Evolutionary conservation across 2,329 filamentous ascomycete genomes (phyloP), one percentile per base, ranked within the genome.

Genomic region (Ophiostoma populinum): DNA sequence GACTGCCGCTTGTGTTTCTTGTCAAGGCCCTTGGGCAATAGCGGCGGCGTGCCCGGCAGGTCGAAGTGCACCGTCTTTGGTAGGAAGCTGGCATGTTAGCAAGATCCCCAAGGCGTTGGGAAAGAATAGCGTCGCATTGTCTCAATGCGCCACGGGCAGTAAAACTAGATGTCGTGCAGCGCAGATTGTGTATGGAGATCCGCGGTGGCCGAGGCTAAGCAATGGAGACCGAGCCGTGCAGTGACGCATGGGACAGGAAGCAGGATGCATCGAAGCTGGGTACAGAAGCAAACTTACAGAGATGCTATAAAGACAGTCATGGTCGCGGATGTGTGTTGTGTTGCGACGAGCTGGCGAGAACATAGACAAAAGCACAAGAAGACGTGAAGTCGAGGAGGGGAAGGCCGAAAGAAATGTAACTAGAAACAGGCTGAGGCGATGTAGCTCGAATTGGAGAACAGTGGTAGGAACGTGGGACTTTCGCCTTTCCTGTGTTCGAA

Each of bases 61-160:
- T 76, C 75, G 55, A 95, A 95, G 55, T 92, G 76, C 49, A 93
- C 66, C 26, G 87, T 95, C 54, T 92, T 86, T 22, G 87, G 87
- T 24, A 94, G 70, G 52, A 93, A 93, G 38, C 86, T 93, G 51
- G n/a, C 22, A 18, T 15, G 13, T 30, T 11, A 24, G 33, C n/a
- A 12, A 11, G 7, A 12, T 9, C n/a, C n/a, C n/a, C n/a, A n/a
- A n/a, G n/a, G n/a, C n/a, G n/a, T n/a, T n/a, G n/a, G n/a, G n/a
- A n/a, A n/a, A n/a, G n/a, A n/a, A n/a, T n/a, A n/a, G n/a, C n/a
- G n/a, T n/a, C n/a, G n/a, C n/a, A n/a, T n/a, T n/a, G n/a, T n/a
- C n/a, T n/a, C n/a, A n/a, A n/a, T n/a, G n/a, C n/a, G n/a, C n/a
- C n/a, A n/a, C n/a, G n/a, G n/a, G n/a, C n/a, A n/a, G n/a, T n/a